A percentile compares a stretch with the other conserved stretches of the same genome.
These are phyloP conservation scores for Citrus glauca DNA, from an alignment of 345 rosid species.

Conservation along the genomic window DNA sequence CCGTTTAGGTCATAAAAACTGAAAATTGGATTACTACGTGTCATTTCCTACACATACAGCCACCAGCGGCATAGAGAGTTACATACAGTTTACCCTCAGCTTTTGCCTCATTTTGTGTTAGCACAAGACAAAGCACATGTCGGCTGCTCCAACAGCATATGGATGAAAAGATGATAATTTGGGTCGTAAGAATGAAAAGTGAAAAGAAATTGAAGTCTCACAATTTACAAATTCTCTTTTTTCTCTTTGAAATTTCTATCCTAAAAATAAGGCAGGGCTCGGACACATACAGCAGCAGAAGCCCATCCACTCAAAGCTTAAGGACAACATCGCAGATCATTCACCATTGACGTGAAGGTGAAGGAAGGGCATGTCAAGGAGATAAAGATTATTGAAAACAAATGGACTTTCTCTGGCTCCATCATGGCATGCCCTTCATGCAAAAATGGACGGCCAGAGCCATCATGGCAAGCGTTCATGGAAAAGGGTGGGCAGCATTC, in stretches of 20 bases:
- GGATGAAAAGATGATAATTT: conserved; percentile 15
- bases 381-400: conserved; percentile 1
- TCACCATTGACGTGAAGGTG: background rate
- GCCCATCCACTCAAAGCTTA: conserved; percentile 20
- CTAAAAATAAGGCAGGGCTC: conserved; percentile 19
- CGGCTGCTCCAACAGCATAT: conserved; percentile 9
- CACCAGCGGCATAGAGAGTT: conserved; percentile 5
- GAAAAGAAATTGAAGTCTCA: conserved; percentile 23
- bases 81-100: conserved; percentile 3
- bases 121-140: conserved; percentile 14
- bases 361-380: background rate
- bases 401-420: conserved; percentile 19
- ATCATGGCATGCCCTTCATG: conserved; percentile 6
- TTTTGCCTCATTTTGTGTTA: conserved; percentile 20
- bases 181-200: conserved; percentile 19
- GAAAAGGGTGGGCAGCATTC: background rate
- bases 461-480: conserved; percentile 1
- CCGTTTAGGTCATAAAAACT: background rate
- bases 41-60: conserved; percentile 10
- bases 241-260: conserved; percentile 38
- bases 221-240: conserved; percentile 43
- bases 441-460: background rate
- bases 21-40: conserved; percentile 1
- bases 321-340: conserved; percentile 11
- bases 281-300: background rate